Conservation (phyloP, 2,329 filamentous ascomycete genomes). For the Alternaria brassicae region DNA sequence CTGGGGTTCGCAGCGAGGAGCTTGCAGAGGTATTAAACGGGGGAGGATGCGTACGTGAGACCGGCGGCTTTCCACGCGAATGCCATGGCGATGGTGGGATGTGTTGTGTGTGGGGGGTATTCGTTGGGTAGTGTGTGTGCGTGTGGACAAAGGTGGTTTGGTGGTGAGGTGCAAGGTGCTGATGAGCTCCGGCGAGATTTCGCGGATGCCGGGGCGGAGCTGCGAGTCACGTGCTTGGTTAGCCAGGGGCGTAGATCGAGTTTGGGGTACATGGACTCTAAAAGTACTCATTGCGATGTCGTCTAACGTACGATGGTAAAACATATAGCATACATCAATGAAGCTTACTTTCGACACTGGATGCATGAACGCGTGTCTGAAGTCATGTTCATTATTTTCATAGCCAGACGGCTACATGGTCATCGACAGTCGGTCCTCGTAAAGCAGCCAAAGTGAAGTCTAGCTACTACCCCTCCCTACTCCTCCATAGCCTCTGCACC, state of each 20-base stretch:
- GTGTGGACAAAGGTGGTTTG: background rate
- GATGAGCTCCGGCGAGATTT: conserved; percentile 37
- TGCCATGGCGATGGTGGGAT: conserved; percentile 74
- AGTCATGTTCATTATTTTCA: conserved; percentile 34
- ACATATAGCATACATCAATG: too few species aligned
- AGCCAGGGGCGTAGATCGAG: background rate
- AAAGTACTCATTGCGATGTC: too few species aligned
- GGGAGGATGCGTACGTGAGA: conserved; percentile 76
- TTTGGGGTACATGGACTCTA: background rate
- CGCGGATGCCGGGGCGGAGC: conserved; percentile 39
- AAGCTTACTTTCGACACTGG: background rate
- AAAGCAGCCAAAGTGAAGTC: background rate
- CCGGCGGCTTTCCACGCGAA: conserved; percentile 99
- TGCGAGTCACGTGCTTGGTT: conserved; percentile 32
- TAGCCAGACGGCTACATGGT: conserved; percentile 20
- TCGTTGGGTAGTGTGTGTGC: conserved; percentile 29
- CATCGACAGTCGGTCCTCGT: conserved; percentile 7
- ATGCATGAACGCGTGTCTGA: background rate
- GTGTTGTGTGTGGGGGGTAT: conserved; percentile 36
- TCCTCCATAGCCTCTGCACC: conserved; percentile 60
- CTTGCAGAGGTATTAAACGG: background rate
- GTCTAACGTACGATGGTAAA: too few species aligned
- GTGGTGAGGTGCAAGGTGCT: conserved; percentile 28
- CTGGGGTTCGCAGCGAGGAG: conserved; percentile 3
- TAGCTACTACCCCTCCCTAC: background rate